A percentile compares a stretch with the other conserved stretches of the same genome.
Evolutionary conservation across 768 basidiomycete genomes (phyloP).

Genomic region (Phlegmacium glaucopus): DNA sequence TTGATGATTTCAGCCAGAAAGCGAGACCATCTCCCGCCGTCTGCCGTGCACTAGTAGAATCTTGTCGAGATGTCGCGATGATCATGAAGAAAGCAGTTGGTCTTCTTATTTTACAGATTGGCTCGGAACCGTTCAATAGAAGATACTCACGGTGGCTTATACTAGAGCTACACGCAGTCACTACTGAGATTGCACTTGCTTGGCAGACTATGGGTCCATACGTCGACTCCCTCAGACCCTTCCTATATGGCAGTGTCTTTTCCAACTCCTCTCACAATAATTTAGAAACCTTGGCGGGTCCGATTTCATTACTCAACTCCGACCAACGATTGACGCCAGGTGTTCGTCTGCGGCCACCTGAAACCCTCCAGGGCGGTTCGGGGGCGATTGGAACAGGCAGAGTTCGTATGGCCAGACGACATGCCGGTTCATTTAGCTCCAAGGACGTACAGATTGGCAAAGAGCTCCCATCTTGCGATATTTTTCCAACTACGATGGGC

Average conservation of each 20-base stretch:
- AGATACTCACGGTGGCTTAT: constrained; percentile 87
- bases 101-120: constrained; percentile 77
- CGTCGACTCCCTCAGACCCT: constrained; percentile 63
- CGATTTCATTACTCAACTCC: not conserved
- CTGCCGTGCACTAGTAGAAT: constrained; percentile 77
- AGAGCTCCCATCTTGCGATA: constrained; percentile 64
- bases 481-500: constrained; percentile 32
- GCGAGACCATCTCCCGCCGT: constrained; percentile 64
- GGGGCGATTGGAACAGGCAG: constrained; percentile 25
- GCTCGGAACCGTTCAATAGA: constrained; percentile 58
- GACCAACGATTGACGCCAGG: constrained; percentile 16
- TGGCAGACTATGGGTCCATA: constrained; percentile 80
- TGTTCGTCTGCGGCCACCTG: constrained; percentile 28
- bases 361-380: constrained; percentile 12
- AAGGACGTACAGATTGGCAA: constrained; percentile 91
- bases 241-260: constrained; percentile 39
- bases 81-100: constrained; percentile 87
- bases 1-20: constrained; percentile 77
- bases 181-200: constrained; percentile 81
- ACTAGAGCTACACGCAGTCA: constrained; percentile 84
- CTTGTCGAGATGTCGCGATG: constrained; percentile 78
- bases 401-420: constrained; percentile 63
- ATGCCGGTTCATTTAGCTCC: constrained; percentile 93
- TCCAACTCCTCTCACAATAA: constrained; percentile 12
- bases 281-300: not conserved